Conservation (phyloP, 2,329 filamentous ascomycete genomes). For the Penicillium olsonii region DNA sequence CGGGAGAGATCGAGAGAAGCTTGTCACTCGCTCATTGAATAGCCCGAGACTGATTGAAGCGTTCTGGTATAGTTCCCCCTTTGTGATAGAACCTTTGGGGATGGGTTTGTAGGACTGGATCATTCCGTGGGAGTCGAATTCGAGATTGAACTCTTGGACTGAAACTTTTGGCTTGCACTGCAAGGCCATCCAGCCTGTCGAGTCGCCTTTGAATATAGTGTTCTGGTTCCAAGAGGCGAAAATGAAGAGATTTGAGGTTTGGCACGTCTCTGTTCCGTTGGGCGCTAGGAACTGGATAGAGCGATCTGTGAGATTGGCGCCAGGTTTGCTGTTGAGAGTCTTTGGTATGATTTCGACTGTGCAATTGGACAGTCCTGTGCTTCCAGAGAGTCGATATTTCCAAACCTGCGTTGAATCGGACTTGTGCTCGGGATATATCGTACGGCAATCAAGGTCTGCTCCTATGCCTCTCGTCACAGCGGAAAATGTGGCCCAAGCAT, state of each 20-base stretch:
- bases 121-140: slow-evolving; percentile 15
- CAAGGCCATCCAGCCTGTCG: slow-evolving; percentile 6
- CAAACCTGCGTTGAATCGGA: neutral
- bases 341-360: neutral
- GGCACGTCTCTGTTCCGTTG: neutral
- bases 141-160: slow-evolving; percentile 14
- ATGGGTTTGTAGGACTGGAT: slow-evolving; percentile 11
- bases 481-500: slow-evolving; percentile 8
- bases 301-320: neutral
- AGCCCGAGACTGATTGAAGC: slow-evolving; percentile 11
- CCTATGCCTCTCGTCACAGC: slow-evolving; percentile 12
- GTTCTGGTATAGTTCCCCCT: slow-evolving; percentile 19
- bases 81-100: slow-evolving; percentile 7
- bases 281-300: neutral
- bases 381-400: neutral
- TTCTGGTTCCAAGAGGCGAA: slow-evolving; percentile 2
- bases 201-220: neutral
- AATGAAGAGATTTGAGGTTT: slow-evolving; percentile 9
- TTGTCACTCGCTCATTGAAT: slow-evolving; percentile 14
- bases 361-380: neutral
- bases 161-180: slow-evolving; percentile 14
- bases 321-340: neutral
- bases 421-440: neutral
- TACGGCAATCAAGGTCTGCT: slow-evolving; percentile 10
- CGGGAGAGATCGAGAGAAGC: neutral